A percentile compares a stretch with the other conserved stretches of the same genome.
phyloP scores from a whole-genome alignment of 352 stramenopile genomes.

The Globisporangium carolinianum region DNA sequence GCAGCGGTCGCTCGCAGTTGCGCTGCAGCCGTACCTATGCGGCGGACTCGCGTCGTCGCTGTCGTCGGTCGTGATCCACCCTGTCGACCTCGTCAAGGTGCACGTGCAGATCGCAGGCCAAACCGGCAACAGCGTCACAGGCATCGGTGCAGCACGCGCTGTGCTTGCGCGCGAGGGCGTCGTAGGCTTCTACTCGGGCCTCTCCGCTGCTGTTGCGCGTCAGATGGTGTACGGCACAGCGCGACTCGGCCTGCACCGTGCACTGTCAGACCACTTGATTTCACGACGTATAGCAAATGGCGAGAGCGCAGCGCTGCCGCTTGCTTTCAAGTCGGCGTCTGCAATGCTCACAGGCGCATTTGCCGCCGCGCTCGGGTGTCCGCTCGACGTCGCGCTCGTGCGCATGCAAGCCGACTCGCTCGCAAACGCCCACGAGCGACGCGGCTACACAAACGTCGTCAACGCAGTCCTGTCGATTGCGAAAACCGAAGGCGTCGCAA shows the following conservation, averaged over 20 bases:
- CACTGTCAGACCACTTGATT: slow-evolving; percentile 76
- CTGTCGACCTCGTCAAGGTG: slow-evolving; percentile 90
- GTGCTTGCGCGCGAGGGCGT: slow-evolving; percentile 79
- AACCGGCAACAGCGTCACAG: slow-evolving; percentile 65
- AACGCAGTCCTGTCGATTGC: slow-evolving; percentile 92
- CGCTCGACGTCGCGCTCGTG: slow-evolving; percentile 97
- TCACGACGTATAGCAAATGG: slow-evolving; percentile 55
- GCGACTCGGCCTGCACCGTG: slow-evolving; percentile 79
- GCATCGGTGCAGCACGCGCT: slow-evolving; percentile 64
- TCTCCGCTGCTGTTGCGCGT: slow-evolving; percentile 75
- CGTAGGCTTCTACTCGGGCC: slow-evolving; percentile 73
- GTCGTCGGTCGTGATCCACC: slow-evolving; percentile 72
- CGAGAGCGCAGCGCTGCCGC: slow-evolving; percentile 57
- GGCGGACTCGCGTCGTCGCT: slow-evolving; percentile 67
- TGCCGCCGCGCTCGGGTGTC: slow-evolving; percentile 95
- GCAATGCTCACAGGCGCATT: slow-evolving; percentile 78
- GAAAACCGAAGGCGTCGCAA: slow-evolving; percentile 81
- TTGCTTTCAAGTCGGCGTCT: slow-evolving; percentile 70
- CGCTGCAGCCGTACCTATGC: slow-evolving; percentile 74
- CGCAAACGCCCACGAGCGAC: slow-evolving; percentile 83
- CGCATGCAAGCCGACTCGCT: slow-evolving; percentile 97
- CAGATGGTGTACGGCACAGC: slow-evolving; percentile 86
- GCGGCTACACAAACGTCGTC: slow-evolving; percentile 99
- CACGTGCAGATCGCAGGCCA: slow-evolving; percentile 84
- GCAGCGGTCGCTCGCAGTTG: slow-evolving; percentile 32